phyloP scores from a whole-genome alignment of 768 basidiomycete genomes.

The Steccherinum ochraceum region DNA sequence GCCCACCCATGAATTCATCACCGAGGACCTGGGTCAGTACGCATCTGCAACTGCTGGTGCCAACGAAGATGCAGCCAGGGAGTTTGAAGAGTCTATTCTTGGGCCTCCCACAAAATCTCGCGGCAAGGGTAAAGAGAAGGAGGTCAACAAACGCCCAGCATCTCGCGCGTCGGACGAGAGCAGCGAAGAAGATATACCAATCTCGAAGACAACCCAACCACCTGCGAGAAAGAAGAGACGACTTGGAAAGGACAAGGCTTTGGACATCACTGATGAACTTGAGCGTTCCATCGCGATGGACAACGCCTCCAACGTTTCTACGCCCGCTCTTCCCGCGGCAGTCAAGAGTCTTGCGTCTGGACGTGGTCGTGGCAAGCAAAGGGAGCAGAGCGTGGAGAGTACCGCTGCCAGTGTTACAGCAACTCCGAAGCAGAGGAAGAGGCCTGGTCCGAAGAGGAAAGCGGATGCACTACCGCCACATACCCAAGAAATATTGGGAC shows the following conservation, averaged over 20 bases:
- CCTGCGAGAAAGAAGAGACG: slow-evolving; percentile 53
- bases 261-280: slow-evolving; percentile 37
- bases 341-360: slow-evolving; percentile 27
- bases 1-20: slow-evolving; percentile 10
- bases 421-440: slow-evolving; percentile 54
- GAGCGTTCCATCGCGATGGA: slow-evolving; percentile 37
- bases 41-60: slow-evolving; percentile 18
- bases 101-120: slow-evolving; percentile 18
- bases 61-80: slow-evolving; percentile 52
- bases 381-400: slow-evolving; percentile 58
- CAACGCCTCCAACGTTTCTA: slow-evolving; percentile 23
- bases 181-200: slow-evolving; percentile 48
- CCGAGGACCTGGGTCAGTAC: slow-evolving; percentile 9
- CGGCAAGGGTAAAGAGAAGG: slow-evolving; percentile 36
- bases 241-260: slow-evolving; percentile 33
- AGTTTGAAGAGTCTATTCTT: slow-evolving; percentile 50
- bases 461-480: slow-evolving; percentile 45
- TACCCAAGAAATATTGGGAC: slow-evolving; percentile 39
- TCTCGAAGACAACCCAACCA: slow-evolving; percentile 35
- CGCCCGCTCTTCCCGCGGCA: slow-evolving; percentile 14
- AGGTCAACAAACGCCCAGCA: slow-evolving; percentile 43
- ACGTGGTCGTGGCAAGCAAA: slow-evolving; percentile 20
- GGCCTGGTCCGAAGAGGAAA: slow-evolving; percentile 50
- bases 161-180: slow-evolving; percentile 49
- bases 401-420: slow-evolving; percentile 25